Conservation (phyloP, 2,329 filamentous ascomycete species). For the Aquanectria penicillioides region DNA sequence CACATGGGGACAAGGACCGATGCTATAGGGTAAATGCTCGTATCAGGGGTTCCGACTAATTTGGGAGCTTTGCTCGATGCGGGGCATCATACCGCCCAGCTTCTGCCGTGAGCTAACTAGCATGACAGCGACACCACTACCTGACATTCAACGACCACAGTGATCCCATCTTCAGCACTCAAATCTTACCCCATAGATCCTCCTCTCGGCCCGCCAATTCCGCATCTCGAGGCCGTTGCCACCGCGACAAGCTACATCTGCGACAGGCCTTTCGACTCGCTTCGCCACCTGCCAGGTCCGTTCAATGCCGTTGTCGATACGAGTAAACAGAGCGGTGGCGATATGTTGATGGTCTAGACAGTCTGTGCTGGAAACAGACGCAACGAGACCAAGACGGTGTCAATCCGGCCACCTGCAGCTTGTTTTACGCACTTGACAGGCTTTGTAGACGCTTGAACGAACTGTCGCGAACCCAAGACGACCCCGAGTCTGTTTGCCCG, state of each 20-base stretch:
- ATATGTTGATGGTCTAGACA: conserved; percentile 33
- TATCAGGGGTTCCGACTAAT: background rate
- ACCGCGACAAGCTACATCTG: background rate
- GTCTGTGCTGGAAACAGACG: conserved; percentile 23
- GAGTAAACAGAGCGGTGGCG: conserved; percentile 27
- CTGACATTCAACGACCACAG: conserved; percentile 9
- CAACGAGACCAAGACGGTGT: conserved; percentile 16
- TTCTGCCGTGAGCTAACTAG: conserved; percentile 13
- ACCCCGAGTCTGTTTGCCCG: conserved; percentile 12
- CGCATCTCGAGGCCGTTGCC: background rate
- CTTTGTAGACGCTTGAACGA: background rate
- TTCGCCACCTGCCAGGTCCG: background rate
- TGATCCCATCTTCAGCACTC: background rate
- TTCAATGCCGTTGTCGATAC: conserved; percentile 29
- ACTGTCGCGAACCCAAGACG: background rate
- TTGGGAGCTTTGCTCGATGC: conserved; percentile 14
- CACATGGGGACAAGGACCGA: background rate
- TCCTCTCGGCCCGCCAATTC: background rate
- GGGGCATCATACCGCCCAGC: conserved; percentile 23
- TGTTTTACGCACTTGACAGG: background rate
- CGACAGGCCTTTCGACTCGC: background rate
- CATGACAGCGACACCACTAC: conserved; percentile 16
- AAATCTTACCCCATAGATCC: conserved; percentile 5
- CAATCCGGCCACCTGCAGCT: background rate
- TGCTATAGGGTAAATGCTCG: conserved; percentile 33